These are phyloP conservation scores for Haemoproteus tartakovskyi DNA, from an alignment of 169 alveolate genomes.

Conservation along the genomic window DNA sequence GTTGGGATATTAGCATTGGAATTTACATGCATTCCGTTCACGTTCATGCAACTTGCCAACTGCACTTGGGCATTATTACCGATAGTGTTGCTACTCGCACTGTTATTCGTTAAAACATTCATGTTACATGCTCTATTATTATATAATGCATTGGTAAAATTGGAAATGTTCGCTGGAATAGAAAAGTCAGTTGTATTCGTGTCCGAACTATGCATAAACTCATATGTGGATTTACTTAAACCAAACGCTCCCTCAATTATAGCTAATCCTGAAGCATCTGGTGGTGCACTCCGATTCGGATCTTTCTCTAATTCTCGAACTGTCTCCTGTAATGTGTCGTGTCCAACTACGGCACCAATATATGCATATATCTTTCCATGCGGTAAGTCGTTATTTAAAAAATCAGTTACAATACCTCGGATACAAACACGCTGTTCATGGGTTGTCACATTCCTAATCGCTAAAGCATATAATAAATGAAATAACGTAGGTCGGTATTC, in stretches of 20 bases:
- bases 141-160: too few relatives aligned
- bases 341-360: constrained; percentile 87
- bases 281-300: constrained; percentile 80
- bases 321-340: constrained; percentile 82
- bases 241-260: constrained; percentile 84
- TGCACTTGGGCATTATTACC: too few relatives aligned
- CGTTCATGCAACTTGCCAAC: too few relatives aligned
- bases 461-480: constrained; percentile 81
- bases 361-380: constrained; percentile 86
- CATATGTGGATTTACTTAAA: constrained; percentile 75
- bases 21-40: too few relatives aligned
- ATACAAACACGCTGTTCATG: constrained; percentile 89
- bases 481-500: constrained; percentile 84
- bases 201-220: constrained; percentile 44
- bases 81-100: too few relatives aligned
- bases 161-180: too few relatives aligned
- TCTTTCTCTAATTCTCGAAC: constrained; percentile 81
- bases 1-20: too few relatives aligned
- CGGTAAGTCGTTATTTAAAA: constrained; percentile 83
- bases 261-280: constrained; percentile 85
- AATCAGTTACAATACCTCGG: constrained; percentile 85
- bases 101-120: too few relatives aligned
- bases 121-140: too few relatives aligned
- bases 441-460: constrained; percentile 86
- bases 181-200: too few relatives aligned